Percentiles rank a stretch among this genome's conserved stretches.
Evolutionary conservation across 371 early-diverging fungal genomes (phyloP).

Genomic region (Haplosporangium sp.): DNA sequence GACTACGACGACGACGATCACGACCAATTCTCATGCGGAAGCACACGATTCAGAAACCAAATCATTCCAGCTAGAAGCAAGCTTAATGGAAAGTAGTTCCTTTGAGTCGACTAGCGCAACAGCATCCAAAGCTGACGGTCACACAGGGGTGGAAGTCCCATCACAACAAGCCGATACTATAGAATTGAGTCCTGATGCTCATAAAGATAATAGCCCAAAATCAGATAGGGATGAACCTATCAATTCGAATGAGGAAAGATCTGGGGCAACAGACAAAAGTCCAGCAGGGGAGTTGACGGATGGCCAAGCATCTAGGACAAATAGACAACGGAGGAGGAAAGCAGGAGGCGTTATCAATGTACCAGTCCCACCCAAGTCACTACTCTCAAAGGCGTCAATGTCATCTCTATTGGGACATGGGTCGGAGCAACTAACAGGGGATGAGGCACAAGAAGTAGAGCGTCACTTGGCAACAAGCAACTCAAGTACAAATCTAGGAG

Average conservation of each 20-base stretch:
- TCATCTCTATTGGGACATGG: conserved; percentile 24
- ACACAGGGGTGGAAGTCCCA: background rate
- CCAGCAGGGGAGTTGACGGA: conserved; percentile 5
- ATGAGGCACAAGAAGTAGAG: background rate
- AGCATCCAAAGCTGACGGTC: background rate
- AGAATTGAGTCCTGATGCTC: background rate
- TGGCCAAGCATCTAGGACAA: background rate
- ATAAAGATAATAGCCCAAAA: conserved; percentile 5
- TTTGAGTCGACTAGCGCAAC: background rate
- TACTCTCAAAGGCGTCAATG: conserved; percentile 19
- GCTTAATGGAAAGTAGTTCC: conserved; percentile 12
- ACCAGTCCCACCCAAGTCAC: conserved; percentile 14
- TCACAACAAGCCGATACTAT: background rate
- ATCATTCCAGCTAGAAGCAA: conserved; percentile 15
- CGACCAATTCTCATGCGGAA: conserved; percentile 15
- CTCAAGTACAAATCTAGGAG: background rate
- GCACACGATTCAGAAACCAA: conserved; percentile 11
- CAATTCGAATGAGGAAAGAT: background rate
- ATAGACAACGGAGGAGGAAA: conserved; percentile 33
- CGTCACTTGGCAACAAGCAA: no score
- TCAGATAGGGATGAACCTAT: background rate
- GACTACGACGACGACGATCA: conserved; percentile 18
- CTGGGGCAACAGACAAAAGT: conserved; percentile 6
- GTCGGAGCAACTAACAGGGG: background rate
- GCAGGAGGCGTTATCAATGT: conserved; percentile 45